Conservation (phyloP, 2,329 filamentous ascomycete species). For the Plenodomus lindquistii region DNA sequence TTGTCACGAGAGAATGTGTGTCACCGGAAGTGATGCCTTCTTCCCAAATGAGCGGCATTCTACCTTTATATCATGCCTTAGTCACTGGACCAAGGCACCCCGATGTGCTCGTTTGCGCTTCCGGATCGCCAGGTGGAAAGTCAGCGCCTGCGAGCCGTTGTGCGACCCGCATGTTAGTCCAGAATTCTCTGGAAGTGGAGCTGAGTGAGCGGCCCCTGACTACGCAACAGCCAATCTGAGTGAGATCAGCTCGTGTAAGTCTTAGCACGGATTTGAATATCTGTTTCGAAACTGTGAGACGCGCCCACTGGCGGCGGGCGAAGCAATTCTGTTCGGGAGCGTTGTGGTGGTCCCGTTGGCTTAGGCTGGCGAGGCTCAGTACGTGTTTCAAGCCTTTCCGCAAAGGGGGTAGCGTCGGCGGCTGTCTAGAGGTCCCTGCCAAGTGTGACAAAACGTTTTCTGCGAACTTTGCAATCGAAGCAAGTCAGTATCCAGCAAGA, state of each 20-base stretch:
- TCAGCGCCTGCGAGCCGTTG: constrained; percentile 27
- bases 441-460: neutral
- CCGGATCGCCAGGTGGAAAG: constrained; percentile 20
- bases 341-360: constrained; percentile 19
- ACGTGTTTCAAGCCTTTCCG: constrained; percentile 29
- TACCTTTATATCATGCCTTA: constrained; percentile 23
- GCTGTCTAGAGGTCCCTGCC: constrained; percentile 25
- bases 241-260: constrained; percentile 11
- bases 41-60: constrained; percentile 20
- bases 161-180: constrained; percentile 22
- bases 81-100: constrained; percentile 14
- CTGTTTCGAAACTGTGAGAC: constrained; percentile 36
- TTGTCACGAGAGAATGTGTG: constrained; percentile 32
- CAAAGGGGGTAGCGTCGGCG: constrained; percentile 20
- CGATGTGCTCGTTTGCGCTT: constrained; percentile 17
- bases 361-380: constrained; percentile 17
- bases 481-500: neutral
- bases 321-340: constrained; percentile 11
- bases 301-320: constrained; percentile 18
- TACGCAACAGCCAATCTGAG: constrained; percentile 29
- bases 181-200: constrained; percentile 15
- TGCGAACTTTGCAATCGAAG: neutral
- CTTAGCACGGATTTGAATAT: constrained; percentile 11
- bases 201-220: constrained; percentile 20
- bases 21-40: constrained; percentile 27